Base-by-base conservation (phyloP, 2,329 filamentous ascomycete genomes). In the Nothopassalora personata region DNA sequence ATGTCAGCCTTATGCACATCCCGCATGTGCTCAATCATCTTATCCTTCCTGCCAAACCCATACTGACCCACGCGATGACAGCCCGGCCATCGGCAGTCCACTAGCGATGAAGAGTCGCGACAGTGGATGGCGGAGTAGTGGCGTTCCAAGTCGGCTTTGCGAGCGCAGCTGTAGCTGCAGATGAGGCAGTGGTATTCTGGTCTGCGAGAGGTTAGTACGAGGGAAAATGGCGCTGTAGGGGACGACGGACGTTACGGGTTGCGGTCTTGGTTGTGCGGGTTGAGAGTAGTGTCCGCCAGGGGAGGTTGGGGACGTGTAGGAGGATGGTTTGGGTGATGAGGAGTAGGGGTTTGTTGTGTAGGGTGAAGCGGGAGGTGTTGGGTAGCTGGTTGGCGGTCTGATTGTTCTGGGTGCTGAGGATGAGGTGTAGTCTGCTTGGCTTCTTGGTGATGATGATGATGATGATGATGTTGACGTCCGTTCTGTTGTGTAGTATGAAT, bases 41-140 rank as follows among this genome's bases (percentile, higher is more conserved):
- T 83, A 65, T 86, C 83, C 54, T 77, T 75, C 5, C 83, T 75
- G 4, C 80, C 79, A 65, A 85, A 86, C 0, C 82, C 83, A 60
- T 76, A 72, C 45, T 62, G 67, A 5, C 80, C 80, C 18, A 46
- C 50, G 15, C 80, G 75, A 45, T 70, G 68, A 65, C 80, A 82
- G 45, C 73, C 70, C 1, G 69, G 66, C 30, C 73, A 69, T 1
- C 74, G 72, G 64, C 80, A 83, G 58, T 80, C 75, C 52, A 75
- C 70, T 60, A 72, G 72, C 10, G 64, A 53, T 4, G 58, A 48
- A 11, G 73, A 66, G 23, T 54, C 45, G 5, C 75, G 75, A 55
- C 73, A 72, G 64, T 82, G 80, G 13, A 78, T 75, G 51, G 74
- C 77, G n/a, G 71, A 69, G 53, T 76, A 69, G 63, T 82, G 80